phyloP scores from a whole-genome alignment of 108 stramenopile species.

The Cyclostephanos invisitatus region DNA sequence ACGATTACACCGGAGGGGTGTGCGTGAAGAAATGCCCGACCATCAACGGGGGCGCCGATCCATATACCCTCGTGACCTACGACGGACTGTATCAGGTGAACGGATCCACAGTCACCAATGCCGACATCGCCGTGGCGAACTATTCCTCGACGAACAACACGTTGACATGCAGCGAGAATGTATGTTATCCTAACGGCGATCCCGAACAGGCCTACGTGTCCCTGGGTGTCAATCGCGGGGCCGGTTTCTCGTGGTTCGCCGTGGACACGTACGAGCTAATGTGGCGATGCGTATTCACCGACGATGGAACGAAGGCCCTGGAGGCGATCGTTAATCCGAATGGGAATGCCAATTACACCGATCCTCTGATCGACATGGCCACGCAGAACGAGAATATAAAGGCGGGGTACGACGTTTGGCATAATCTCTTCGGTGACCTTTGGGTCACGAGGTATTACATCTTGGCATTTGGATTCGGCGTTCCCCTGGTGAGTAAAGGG shows the following conservation, averaged over 20 bases:
- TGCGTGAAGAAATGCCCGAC: constrained; percentile 60
- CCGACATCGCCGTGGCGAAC: constrained; percentile 54
- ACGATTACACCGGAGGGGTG: constrained; percentile 69
- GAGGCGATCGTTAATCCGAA: constrained; percentile 33
- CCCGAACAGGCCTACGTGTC: constrained; percentile 45
- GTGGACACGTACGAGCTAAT: constrained; percentile 61
- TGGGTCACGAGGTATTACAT: constrained; percentile 56
- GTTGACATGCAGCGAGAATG: constrained; percentile 43
- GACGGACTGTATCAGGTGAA: constrained; percentile 57
- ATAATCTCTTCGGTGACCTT: constrained; percentile 61
- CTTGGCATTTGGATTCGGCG: constrained; percentile 83
- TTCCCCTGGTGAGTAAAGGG: constrained; percentile 42
- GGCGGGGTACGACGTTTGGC: constrained; percentile 46
- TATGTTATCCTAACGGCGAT: constrained; percentile 52
- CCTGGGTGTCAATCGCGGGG: constrained; percentile 55
- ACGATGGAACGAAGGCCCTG: constrained; percentile 44
- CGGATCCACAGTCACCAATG: constrained; percentile 32
- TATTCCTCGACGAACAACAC: constrained; percentile 45
- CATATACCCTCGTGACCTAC: constrained; percentile 69
- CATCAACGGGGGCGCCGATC: constrained; percentile 44
- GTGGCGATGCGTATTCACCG: constrained; percentile 59
- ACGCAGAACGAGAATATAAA: constrained; percentile 35
- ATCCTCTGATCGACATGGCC: constrained; percentile 15
- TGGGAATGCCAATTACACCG: constrained; percentile 12
- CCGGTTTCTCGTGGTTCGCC: constrained; percentile 70